Base-by-base conservation (phyloP, 1,284 basidiomycete species). In the Termitomyces sp. region DNA sequence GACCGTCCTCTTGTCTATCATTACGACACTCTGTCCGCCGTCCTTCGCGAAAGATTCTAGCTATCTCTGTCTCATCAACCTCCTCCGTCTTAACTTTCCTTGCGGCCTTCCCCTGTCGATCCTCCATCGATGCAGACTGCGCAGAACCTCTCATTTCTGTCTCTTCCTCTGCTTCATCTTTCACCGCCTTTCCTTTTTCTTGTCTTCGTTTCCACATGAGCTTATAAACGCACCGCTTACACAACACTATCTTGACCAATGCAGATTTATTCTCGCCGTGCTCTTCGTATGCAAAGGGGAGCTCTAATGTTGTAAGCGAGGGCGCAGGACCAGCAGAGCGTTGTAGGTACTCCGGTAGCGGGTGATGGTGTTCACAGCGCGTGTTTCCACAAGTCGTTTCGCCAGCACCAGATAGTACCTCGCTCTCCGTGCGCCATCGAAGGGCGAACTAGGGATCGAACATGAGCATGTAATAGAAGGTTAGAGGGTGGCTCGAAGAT, bases 201-300 rank as follows among this genome's bases (percentile, higher is more conserved):
- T 84, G 82, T 60, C 78, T 80, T 57, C 87, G 77, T 68, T 92
- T 94, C 84, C 87, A 94, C 79, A 88, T 84, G 61, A 98, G 71
- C 75, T 95, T 97, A 65, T 80, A 82, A 48, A 82, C 71, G 65
- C 94, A 97, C 62, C 73, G 80, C 19, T 73, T 67, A 65, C 94
- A 98, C 21, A 97, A 70, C 0, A 91, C 90, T 1, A 94, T 83
- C 67, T 98, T 97, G 46, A 97, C 94, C 9, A 96, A 72, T 0
- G 92, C 90, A 48, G 82, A 82, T 69, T 92, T 94, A 52, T 66
- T 70, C 62, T 83, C 77, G 0, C 88, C 90, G 5, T 82, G 80
- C 65, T 98, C 94, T 26, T 79, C 72, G 68, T 98, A 97, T 1
- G 82, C 81, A 63, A 98, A 98, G 0, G 93, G 93, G 5, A 96